Evolutionary conservation across 2,329 filamentous ascomycete genomes (phyloP), one percentile per base, ranked within the genome.

Genomic region (Leptographium galeiforme): DNA sequence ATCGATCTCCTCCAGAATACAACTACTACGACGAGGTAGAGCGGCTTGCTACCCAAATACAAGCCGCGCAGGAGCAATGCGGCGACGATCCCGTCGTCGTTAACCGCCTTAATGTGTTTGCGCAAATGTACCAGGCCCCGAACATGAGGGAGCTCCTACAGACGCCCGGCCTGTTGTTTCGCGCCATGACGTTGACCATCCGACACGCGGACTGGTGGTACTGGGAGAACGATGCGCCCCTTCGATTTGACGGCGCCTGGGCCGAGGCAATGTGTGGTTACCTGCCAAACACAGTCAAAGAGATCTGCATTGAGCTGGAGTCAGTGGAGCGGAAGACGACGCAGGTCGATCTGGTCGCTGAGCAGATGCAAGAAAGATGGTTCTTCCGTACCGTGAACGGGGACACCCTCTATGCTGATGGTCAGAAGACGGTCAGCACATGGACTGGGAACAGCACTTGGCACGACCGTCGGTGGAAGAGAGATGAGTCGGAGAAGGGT

Each of bases 151-250:
- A n/a, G n/a, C n/a, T n/a, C n/a, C n/a, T n/a, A n/a, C n/a, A n/a
- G n/a, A n/a, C n/a, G n/a, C n/a, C 56, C 0, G 52, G 61, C 13
- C 65, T 74, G 36, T 55, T 60, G 8, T 70, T 72, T 0, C 62
- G 61, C 1, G 58, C 55, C 2, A 50, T 77, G 1, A 72, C 67
- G 0, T 59, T 77, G 12, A 76, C 72, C 0, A 66, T 77, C 8
- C 68, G 73, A 0, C 74, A 77, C 54, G 67, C 72, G 2, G 74
- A 77, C 56, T 76, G 72, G 65, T 75, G 70, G 70, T 62, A 50
- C 18, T 73, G 71, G 72, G 70, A 74, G 57, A 0, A 49, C 0
- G 65, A 73, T 50, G 44, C 58, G 5, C 63, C 62, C 2, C 60
- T 76, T 7, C 55, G 57, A 6, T 67, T 75, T 33, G 58, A 63